Percentiles rank a stretch among this genome's conserved stretches.
These are phyloP conservation scores for Brassica hybrid DNA, from an alignment of 441 rosid species.

Conservation along the genomic window DNA sequence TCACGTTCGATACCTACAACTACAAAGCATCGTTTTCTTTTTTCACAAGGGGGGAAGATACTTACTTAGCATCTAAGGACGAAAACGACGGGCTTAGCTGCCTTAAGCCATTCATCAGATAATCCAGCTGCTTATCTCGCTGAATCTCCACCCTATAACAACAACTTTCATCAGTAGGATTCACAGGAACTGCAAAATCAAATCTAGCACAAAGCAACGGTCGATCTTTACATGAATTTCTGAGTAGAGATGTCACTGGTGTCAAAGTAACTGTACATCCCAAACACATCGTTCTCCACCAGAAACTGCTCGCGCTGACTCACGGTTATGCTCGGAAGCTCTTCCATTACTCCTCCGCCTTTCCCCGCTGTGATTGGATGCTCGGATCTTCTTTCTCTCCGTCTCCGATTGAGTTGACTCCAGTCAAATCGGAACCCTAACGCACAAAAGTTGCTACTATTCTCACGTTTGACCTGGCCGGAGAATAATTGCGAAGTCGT, in stretches of 20 bases:
- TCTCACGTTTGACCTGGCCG: background rate
- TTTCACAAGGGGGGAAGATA: conserved; percentile 17
- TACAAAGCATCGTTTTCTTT: background rate
- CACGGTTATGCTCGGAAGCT: conserved; percentile 47
- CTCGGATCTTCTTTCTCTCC: background rate
- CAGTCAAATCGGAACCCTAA: conserved; percentile 21
- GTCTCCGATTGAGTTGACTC: conserved; percentile 19
- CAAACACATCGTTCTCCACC: conserved; percentile 63
- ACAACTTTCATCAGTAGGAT: conserved; percentile 23
- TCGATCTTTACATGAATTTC: conserved; percentile 52
- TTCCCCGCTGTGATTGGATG: background rate
- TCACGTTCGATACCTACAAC: background rate
- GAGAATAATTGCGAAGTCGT: background rate
- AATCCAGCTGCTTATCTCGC: conserved; percentile 73
- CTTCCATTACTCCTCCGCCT: conserved; percentile 45
- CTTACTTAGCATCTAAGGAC: conserved; percentile 80
- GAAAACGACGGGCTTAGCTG: conserved; percentile 66
- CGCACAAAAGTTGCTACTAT: background rate
- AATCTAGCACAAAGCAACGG: background rate
- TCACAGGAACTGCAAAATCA: background rate
- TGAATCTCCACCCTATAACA: conserved; percentile 70
- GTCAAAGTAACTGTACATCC: conserved; percentile 58
- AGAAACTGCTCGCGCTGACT: conserved; percentile 69
- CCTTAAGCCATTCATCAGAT: conserved; percentile 64
- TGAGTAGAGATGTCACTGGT: conserved; percentile 52